These are phyloP conservation scores for Clavulina sp. DNA, from an alignment of 768 basidiomycete species.

Conservation along the genomic window DNA sequence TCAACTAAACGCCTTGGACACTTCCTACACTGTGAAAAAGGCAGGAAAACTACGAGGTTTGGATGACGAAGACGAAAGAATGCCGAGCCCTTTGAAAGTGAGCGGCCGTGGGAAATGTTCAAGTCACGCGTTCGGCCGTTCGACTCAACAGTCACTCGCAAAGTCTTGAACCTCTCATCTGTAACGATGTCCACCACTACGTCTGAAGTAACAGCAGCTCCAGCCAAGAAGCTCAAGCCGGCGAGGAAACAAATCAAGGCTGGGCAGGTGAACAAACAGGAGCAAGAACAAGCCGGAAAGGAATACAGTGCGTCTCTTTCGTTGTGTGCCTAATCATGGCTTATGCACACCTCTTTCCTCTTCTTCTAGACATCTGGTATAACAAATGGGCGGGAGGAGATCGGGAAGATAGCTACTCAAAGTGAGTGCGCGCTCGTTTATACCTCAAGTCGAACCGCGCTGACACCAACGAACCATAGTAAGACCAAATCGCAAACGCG, in stretches of 20 bases:
- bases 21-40: no score
- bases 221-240: constrained; percentile 58
- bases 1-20: no score
- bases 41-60: no score
- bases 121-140: no score
- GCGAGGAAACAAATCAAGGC: constrained; percentile 87
- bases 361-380: constrained; percentile 75
- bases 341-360: constrained; percentile 2
- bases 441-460: neutral
- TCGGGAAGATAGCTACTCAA: constrained; percentile 88
- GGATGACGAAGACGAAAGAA: no score
- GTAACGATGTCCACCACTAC: no score
- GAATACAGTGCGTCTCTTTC: constrained; percentile 64
- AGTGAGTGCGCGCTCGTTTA: constrained; percentile 32
- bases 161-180: no score
- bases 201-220: constrained; percentile 2
- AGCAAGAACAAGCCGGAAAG: constrained; percentile 81
- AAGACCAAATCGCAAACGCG: constrained; percentile 90
- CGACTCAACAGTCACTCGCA: no score
- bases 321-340: neutral
- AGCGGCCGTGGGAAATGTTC: no score
- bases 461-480: constrained; percentile 24
- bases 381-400: constrained; percentile 99
- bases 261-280: constrained; percentile 78
- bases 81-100: no score